A percentile compares a stretch with the other conserved stretches of the same genome.
These are phyloP conservation scores for Rhododendron vialii DNA, from an alignment of 148 eudicot genomes.

Conservation along the genomic window DNA sequence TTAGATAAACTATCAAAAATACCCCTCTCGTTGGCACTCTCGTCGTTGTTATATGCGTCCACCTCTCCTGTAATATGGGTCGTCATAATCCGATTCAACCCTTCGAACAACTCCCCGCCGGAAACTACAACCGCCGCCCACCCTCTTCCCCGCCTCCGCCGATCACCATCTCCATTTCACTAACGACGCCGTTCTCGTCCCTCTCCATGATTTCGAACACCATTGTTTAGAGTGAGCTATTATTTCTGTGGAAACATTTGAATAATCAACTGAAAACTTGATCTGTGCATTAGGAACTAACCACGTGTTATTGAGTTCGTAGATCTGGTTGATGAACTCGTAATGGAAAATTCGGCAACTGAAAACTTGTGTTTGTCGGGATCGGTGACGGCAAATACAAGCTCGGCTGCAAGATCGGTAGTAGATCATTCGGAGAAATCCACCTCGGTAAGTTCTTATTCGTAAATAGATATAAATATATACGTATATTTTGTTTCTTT, in stretches of 20 bases:
- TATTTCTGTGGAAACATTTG: neutral
- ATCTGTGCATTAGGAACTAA: neutral
- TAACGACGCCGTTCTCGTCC: too few relatives aligned
- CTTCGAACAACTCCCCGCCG: too few relatives aligned
- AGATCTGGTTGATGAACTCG: neutral
- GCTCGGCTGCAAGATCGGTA: conserved; percentile 95
- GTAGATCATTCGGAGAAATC: conserved; percentile 91
- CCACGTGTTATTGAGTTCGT: neutral
- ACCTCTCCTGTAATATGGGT: too few relatives aligned
- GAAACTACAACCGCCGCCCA: too few relatives aligned
- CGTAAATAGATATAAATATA: neutral
- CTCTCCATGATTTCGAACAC: too few relatives aligned
- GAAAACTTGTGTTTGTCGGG: conserved; percentile 12
- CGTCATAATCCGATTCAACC: too few relatives aligned
- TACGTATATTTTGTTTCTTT: neutral
- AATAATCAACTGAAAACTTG: neutral
- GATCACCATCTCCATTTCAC: too few relatives aligned
- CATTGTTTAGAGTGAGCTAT: neutral
- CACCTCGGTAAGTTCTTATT: conserved; percentile 44
- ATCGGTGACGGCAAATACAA: conserved; percentile 80
- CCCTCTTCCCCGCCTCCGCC: too few relatives aligned
- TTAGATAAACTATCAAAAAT: too few relatives aligned
- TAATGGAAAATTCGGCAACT: too few relatives aligned
- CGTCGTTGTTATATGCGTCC: too few relatives aligned
- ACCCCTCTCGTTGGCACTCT: too few relatives aligned